phyloP scores from a whole-genome alignment of 2,329 filamentous ascomycete genomes.

The Monilinia aucupariae region DNA sequence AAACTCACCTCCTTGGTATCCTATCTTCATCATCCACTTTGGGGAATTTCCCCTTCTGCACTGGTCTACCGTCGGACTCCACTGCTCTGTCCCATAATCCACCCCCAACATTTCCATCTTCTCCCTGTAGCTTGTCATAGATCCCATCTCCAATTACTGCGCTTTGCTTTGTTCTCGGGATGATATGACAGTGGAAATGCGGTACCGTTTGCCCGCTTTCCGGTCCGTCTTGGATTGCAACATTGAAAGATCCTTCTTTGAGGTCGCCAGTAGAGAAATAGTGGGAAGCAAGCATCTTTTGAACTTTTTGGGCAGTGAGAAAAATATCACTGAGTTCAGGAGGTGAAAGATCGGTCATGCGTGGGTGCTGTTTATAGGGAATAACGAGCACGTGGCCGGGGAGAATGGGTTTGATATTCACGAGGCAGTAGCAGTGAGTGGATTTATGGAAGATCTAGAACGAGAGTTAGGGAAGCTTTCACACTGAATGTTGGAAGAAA shows the following conservation, averaged over 20 bases:
- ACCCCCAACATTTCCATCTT: conserved; percentile 76
- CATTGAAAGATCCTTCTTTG: conserved; percentile 72
- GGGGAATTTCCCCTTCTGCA: conserved; percentile 55
- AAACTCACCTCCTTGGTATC: conserved; percentile 46
- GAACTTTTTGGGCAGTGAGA: conserved; percentile 74
- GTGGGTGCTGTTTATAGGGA: conserved; percentile 61
- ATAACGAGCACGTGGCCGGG: conserved; percentile 92
- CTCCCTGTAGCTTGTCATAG: conserved; percentile 75
- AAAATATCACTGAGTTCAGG: conserved; percentile 66
- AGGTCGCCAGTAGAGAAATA: conserved; percentile 54
- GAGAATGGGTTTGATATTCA: conserved; percentile 91
- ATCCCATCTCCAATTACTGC: conserved; percentile 60
- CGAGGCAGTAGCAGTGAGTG: conserved; percentile 73
- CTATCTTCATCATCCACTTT: conserved; percentile 67
- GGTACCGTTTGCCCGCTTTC: conserved; percentile 91
- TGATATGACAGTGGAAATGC: conserved; percentile 90
- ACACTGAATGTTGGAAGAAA: not conserved
- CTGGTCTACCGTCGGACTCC: conserved; percentile 44
- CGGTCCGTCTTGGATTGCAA: conserved; percentile 88
- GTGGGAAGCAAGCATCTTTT: conserved; percentile 62
- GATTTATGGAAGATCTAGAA: conserved; percentile 80
- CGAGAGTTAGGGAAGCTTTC: not conserved
- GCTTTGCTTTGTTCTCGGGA: conserved; percentile 60
- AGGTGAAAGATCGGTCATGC: conserved; percentile 45
- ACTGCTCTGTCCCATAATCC: conserved; percentile 63